Percentiles rank a stretch among this genome's conserved stretches.
These are phyloP conservation scores for Ganoderma multipileum DNA, from an alignment of 1,284 basidiomycete species.

Conservation along the genomic window DNA sequence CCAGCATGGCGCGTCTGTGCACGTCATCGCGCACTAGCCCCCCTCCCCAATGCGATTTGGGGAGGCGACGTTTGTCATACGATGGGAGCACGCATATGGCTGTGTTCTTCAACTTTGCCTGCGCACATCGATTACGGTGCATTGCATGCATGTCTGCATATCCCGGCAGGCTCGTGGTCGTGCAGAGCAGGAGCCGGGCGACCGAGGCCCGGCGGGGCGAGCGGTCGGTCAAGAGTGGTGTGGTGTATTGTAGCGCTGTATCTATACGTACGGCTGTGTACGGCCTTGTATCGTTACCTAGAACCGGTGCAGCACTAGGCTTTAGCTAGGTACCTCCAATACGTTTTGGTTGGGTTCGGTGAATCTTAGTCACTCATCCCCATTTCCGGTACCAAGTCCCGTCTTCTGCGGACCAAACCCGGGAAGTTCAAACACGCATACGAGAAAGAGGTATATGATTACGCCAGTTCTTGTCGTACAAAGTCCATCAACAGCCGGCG, in stretches of 20 bases:
- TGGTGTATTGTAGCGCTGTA: background rate
- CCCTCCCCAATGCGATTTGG: background rate
- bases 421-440: background rate
- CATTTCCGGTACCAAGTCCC: background rate
- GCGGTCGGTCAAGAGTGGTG: background rate
- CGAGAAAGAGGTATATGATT: conserved; percentile 28
- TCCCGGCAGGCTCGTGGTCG: background rate
- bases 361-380: background rate
- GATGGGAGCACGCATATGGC: background rate
- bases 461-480: conserved; percentile 29
- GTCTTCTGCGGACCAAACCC: background rate
- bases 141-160: background rate
- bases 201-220: background rate
- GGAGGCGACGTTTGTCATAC: background rate
- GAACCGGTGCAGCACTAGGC: background rate
- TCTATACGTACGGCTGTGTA: background rate
- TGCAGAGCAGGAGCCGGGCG: background rate
- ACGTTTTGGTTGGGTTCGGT: background rate
- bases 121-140: background rate
- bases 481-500: conserved; percentile 11
- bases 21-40: conserved; percentile 1
- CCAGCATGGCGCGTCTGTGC: conserved; percentile 15
- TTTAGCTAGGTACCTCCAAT: background rate
- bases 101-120: background rate
- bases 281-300: background rate